Base-by-base conservation (phyloP, 108 stramenopile species). In the Asterionellopsis glacialis region DNA sequence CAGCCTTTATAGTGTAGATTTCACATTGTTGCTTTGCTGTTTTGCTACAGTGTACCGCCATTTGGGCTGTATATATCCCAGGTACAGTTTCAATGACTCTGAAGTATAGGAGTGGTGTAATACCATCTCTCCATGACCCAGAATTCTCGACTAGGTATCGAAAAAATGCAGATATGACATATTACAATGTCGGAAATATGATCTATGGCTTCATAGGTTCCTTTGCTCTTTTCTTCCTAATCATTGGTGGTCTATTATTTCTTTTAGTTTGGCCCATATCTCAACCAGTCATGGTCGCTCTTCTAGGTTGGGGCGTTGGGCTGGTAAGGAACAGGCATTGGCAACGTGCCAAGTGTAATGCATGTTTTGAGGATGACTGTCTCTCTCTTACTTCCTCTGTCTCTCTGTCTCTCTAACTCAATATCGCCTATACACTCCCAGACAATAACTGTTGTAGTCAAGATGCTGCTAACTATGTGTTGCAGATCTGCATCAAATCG, bases 161-260 rank as follows among this genome's bases (percentile, higher is more conserved):
- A n/a, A 26, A 54, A 11, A 1, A 25, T 27, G 53, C 53, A n/a
- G 53, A 26, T 54, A 27, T 26, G 25, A 54, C n/a, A n/a, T 54
- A 27, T 9, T 54, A 25, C 26, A 54, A 54, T 54, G 24, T 54
- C 6, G 53, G 53, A 16, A 54, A 54, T 26, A 54, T 54, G 53
- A 54, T 54, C 3, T 54, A 54, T 11, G 53, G 19, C 22, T 22
- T 54, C 11, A 25, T 54, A 5, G 53, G 53, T n/a, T 54, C 53
- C n/a, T 27, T 22, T 21, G 23, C 10, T 54, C 53, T 54, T 6
- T 54, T 54, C 10, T 54, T 54, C 9, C 3, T 54, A 7, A 24
- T 54, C 26, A n/a, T 24, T 54, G 53, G 24, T n/a, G 53, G 53
- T 23, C 19, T 22, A 5, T 24, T 54, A 6, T 54, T 54, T 27